Conservation (phyloP, 2,329 filamentous ascomycete genomes). For the Fusarium nodosum region DNA sequence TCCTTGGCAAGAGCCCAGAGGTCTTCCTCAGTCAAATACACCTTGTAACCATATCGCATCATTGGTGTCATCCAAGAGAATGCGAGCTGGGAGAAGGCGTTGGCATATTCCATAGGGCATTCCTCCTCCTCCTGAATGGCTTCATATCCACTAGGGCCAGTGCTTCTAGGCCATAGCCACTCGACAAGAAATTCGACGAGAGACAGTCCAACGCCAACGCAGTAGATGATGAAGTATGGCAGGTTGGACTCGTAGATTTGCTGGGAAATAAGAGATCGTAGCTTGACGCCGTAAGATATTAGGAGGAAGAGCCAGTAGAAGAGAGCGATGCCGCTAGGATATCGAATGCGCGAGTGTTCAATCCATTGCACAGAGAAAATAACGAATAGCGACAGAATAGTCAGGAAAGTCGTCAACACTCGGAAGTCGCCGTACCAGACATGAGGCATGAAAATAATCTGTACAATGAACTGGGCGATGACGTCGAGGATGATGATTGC, state of each 20-base stretch:
- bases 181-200: constrained; percentile 81
- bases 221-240: constrained; percentile 84
- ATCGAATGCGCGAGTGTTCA: constrained; percentile 85
- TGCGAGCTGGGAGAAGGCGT: constrained; percentile 91
- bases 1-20: constrained; percentile 89
- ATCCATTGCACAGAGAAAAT: constrained; percentile 86
- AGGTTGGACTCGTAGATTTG: constrained; percentile 75
- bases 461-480: constrained; percentile 79
- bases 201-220: constrained; percentile 77
- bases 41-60: constrained; percentile 95
- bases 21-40: constrained; percentile 93
- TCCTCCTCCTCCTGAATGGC: constrained; percentile 71
- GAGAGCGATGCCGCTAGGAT: constrained; percentile 88
- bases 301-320: constrained; percentile 94
- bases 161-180: constrained; percentile 86
- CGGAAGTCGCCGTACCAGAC: constrained; percentile 86
- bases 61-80: constrained; percentile 99
- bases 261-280: constrained; percentile 87
- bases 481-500: constrained; percentile 76
- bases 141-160: constrained; percentile 67
- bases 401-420: constrained; percentile 83
- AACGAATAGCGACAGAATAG: constrained; percentile 78
- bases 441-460: constrained; percentile 76
- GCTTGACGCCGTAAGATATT: constrained; percentile 82
- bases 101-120: constrained; percentile 88